phyloP scores from a whole-genome alignment of 2,329 filamentous ascomycete genomes.

The Penicillium griseofulvum region DNA sequence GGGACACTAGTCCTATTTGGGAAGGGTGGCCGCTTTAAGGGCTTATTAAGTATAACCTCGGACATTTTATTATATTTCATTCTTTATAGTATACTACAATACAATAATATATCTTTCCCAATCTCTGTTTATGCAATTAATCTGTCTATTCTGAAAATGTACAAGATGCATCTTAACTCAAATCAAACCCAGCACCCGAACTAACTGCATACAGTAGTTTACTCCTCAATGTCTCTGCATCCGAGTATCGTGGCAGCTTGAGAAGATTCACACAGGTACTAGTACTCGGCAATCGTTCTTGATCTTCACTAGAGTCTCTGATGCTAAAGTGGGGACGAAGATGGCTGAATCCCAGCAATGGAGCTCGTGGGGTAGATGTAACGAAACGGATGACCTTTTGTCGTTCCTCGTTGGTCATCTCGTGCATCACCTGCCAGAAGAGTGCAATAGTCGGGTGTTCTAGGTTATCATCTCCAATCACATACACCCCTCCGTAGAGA shows the following conservation, averaged over 20 bases:
- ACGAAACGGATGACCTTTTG: constrained; percentile 92
- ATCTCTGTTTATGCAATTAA: constrained; percentile 2
- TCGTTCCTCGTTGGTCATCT: constrained; percentile 71
- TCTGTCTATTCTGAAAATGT: constrained; percentile 4
- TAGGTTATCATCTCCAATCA: constrained; percentile 78
- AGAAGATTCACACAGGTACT: constrained; percentile 95
- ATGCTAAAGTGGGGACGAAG: constrained; percentile 86
- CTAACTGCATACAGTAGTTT: constrained; percentile 89
- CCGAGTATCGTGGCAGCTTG: constrained; percentile 81
- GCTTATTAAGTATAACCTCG: constrained; percentile 12
- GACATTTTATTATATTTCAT: no score
- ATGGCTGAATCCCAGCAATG: constrained; percentile 82
- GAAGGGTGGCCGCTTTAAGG: constrained; percentile 19
- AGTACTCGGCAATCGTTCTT: constrained; percentile 79
- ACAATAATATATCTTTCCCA: no score
- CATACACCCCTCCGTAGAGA: constrained; percentile 81
- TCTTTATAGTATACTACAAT: no score
- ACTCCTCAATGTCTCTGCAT: constrained; percentile 62
- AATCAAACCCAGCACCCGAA: constrained; percentile 87
- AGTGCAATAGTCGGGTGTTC: constrained; percentile 83
- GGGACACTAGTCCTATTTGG: constrained; percentile 23
- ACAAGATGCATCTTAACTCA: constrained; percentile 40
- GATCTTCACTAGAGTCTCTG: constrained; percentile 73
- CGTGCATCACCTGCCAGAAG: constrained; percentile 88
- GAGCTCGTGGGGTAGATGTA: constrained; percentile 86